These are phyloP conservation scores for Cladosporium sp. DNA, from an alignment of 2,329 filamentous ascomycete species.

Conservation along the genomic window DNA sequence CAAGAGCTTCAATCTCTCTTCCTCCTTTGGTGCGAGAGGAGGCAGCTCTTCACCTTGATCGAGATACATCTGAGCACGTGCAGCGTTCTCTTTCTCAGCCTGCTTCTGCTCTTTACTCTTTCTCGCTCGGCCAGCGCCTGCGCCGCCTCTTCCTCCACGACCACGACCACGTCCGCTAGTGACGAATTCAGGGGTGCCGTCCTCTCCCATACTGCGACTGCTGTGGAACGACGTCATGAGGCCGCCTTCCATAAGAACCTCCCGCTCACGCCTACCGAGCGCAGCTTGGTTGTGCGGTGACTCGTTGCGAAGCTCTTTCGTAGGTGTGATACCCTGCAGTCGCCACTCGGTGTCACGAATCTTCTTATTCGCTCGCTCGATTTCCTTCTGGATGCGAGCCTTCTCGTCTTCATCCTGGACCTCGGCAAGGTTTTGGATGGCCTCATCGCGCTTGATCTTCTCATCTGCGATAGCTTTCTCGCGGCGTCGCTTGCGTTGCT, in stretches of 20 bases:
- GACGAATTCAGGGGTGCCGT: constrained; percentile 26
- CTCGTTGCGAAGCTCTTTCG: constrained; percentile 68
- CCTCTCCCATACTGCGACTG: constrained; percentile 23
- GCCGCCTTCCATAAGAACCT: constrained; percentile 76
- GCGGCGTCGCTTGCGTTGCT: constrained; percentile 92
- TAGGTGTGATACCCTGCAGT: constrained; percentile 72
- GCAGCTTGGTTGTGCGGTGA: constrained; percentile 45
- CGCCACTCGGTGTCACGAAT: constrained; percentile 85
- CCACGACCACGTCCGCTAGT: constrained; percentile 45
- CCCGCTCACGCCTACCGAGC: constrained; percentile 37
- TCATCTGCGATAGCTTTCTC: constrained; percentile 94
- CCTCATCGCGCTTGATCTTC: constrained; percentile 73
- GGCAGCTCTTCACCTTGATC: constrained; percentile 73
- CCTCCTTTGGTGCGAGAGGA: constrained; percentile 56
- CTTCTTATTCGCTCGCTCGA: constrained; percentile 87
- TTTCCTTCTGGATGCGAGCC: constrained; percentile 75
- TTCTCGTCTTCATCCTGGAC: constrained; percentile 79
- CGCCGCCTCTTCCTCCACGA: constrained; percentile 26
- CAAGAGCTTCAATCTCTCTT: constrained; percentile 36
- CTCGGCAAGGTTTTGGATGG: constrained; percentile 70
- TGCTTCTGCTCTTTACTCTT: constrained; percentile 78
- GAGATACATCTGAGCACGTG: constrained; percentile 78
- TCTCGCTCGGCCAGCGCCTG: constrained; percentile 60
- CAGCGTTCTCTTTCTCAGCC: constrained; percentile 70
- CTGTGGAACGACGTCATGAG: constrained; percentile 77